Conservation (phyloP, 345 rosid genomes). For the Lepidium aucheri region DNA sequence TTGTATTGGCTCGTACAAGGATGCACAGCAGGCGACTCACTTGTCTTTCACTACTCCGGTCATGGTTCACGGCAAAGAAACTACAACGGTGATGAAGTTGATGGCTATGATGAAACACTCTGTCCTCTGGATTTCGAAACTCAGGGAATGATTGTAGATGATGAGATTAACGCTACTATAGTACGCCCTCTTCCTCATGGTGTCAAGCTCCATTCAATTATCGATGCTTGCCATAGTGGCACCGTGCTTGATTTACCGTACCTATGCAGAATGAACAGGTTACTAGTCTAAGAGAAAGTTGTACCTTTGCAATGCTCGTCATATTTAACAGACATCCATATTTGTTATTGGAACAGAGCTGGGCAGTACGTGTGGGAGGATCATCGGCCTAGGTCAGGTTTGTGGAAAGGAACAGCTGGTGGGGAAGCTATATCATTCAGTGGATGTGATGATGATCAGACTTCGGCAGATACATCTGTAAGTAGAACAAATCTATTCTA, state of each 20-base stretch:
- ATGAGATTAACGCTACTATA: conserved; percentile 67
- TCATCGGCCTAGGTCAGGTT: conserved; percentile 78
- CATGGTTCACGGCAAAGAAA: conserved; percentile 77
- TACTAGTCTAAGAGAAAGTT: neutral
- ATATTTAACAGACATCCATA: neutral
- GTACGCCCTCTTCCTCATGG: conserved; percentile 73
- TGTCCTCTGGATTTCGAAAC: conserved; percentile 89
- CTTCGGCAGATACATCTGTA: conserved; percentile 88
- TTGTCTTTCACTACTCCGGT: conserved; percentile 79
- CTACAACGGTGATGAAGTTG: conserved; percentile 74
- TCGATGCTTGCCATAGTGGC: conserved; percentile 90
- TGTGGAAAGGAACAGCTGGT: conserved; percentile 83
- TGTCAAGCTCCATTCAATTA: conserved; percentile 68
- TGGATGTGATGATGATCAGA: conserved; percentile 88
- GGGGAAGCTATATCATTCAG: conserved; percentile 84
- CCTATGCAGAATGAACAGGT: conserved; percentile 86
- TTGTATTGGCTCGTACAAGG: conserved; percentile 86
- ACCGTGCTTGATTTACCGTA: conserved; percentile 75
- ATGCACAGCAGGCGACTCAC: conserved; percentile 81
- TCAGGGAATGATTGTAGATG: conserved; percentile 95
- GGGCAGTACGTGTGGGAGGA: conserved; percentile 79
- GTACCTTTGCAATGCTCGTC: neutral
- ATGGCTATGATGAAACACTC: conserved; percentile 82
- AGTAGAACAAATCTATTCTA: conserved; percentile 14
- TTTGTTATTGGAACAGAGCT: conserved; percentile 29